Conservation (phyloP, 345 rosid genomes). For the Nephelium lappaceum region DNA sequence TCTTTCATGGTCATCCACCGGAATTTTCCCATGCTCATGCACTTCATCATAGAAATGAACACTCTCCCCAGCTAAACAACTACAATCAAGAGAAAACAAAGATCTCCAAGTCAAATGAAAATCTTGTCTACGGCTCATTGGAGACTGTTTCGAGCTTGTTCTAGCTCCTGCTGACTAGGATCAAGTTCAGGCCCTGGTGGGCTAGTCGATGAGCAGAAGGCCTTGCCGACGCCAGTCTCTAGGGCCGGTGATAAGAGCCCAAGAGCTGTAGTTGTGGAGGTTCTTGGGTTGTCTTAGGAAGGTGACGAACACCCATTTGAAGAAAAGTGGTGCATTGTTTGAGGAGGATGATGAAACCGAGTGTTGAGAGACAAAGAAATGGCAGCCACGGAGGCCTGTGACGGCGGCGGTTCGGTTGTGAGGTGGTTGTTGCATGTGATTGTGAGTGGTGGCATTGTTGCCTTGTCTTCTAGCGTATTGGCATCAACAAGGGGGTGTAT, state of each 20-base stretch:
- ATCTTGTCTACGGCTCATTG: slow-evolving; percentile 18
- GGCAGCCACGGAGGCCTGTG: slow-evolving; percentile 30
- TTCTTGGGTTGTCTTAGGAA: slow-evolving; percentile 48
- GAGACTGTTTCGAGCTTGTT: slow-evolving; percentile 51
- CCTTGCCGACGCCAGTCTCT: slow-evolving; percentile 87
- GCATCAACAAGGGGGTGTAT: too few species aligned
- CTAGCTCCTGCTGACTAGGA: slow-evolving; percentile 67
- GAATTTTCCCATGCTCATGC: slow-evolving; percentile 74
- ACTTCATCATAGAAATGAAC: slow-evolving; percentile 70
- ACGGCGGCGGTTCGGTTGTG: slow-evolving; percentile 20
- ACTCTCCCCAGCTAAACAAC: slow-evolving; percentile 92
- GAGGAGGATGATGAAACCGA: slow-evolving; percentile 57
- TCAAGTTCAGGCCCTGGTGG: slow-evolving; percentile 57
- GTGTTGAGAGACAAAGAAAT: slow-evolving; percentile 26
- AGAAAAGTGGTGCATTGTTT: slow-evolving; percentile 37
- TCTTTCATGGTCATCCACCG: slow-evolving; percentile 59
- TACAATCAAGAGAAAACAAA: slow-evolving; percentile 32
- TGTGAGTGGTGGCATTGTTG: slow-evolving; percentile 26
- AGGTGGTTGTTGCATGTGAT: neutral
- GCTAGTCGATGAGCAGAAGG: slow-evolving; percentile 71
- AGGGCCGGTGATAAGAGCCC: slow-evolving; percentile 91
- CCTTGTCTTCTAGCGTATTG: neutral
- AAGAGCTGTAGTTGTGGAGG: slow-evolving; percentile 67
- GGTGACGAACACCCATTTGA: slow-evolving; percentile 47
- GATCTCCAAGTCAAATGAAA: neutral